phyloP scores from a whole-genome alignment of 2,329 filamentous ascomycete species.

The Ascomycota sp. region DNA sequence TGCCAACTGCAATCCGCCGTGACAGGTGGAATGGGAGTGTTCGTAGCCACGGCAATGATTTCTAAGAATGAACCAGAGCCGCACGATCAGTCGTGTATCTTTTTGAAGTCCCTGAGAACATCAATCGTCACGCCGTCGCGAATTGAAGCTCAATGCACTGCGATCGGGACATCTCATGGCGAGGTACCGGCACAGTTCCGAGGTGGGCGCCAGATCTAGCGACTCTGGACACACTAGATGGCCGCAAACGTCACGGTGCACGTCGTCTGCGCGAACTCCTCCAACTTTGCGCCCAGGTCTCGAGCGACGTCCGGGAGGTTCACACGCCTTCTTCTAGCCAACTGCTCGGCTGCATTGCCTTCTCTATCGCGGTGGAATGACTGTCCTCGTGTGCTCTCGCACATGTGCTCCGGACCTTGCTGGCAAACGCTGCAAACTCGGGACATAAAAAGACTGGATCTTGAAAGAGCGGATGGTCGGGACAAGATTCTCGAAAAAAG shows the following conservation, averaged over 20 bases:
- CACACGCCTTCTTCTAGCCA: background rate
- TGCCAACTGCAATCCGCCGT: background rate
- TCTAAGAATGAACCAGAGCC: background rate
- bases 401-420: background rate
- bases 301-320: background rate
- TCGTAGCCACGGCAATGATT: no score
- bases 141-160: background rate
- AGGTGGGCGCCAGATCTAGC: background rate
- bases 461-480: background rate
- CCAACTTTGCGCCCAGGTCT: background rate
- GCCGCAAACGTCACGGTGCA: background rate
- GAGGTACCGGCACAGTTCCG: background rate
- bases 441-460: background rate
- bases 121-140: background rate
- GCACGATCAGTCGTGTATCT: background rate
- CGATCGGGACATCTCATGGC: background rate
- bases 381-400: background rate
- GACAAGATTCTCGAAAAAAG: background rate
- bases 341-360: background rate
- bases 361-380: background rate
- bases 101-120: background rate
- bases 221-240: background rate
- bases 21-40: background rate
- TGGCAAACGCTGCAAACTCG: background rate
- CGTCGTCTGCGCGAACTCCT: background rate